A percentile compares a stretch with the other conserved stretches of the same genome.
These are phyloP conservation scores for Calonectria montana DNA, from an alignment of 2,329 filamentous ascomycete genomes.

Conservation along the genomic window DNA sequence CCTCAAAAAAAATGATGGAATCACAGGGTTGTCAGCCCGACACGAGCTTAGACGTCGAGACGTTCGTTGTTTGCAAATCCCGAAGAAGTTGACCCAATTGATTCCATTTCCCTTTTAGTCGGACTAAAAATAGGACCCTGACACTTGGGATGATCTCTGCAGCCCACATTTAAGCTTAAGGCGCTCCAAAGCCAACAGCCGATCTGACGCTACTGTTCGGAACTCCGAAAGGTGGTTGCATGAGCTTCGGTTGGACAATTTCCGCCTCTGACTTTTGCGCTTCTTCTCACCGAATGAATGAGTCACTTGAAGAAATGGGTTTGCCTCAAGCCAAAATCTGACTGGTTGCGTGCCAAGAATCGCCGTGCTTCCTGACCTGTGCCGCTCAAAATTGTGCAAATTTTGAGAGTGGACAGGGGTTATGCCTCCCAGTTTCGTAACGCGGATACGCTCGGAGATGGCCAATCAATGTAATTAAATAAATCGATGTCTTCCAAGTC, in stretches of 20 bases:
- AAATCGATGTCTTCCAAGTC: background rate
- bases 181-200: background rate
- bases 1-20: background rate
- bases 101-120: background rate
- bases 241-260: background rate
- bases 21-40: too few relatives aligned
- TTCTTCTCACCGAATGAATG: background rate
- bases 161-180: background rate
- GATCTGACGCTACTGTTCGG: background rate
- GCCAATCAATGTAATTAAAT: background rate
- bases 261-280: background rate
- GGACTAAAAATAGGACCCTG: background rate
- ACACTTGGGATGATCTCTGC: background rate
- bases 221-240: background rate
- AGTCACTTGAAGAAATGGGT: background rate
- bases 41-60: background rate
- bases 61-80: background rate
- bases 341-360: background rate
- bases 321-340: background rate
- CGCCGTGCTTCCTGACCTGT: background rate
- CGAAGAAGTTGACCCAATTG: background rate
- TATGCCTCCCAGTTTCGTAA: background rate
- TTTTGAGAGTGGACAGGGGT: background rate
- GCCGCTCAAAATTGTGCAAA: conserved; percentile 2
- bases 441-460: background rate